phyloP scores from a whole-genome alignment of 164 flowering plant species.

The Tetrastigma voinierianum region DNA sequence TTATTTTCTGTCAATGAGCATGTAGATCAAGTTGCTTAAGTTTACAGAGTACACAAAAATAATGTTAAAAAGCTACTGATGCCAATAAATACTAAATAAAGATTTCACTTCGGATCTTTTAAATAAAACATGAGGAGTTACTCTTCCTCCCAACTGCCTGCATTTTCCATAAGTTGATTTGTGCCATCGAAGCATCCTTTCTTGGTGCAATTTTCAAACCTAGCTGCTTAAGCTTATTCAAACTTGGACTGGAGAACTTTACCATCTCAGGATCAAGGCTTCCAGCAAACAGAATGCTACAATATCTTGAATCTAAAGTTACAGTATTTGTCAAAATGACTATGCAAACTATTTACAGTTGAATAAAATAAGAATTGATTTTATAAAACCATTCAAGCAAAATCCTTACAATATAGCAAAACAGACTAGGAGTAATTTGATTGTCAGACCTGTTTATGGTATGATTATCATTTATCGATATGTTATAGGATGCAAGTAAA shows the following conservation, averaged over 20 bases:
- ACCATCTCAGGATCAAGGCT: constrained; percentile 56
- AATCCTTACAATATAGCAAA: too few species aligned
- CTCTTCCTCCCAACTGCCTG: constrained; percentile 10
- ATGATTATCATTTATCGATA: background rate
- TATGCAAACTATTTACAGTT: background rate
- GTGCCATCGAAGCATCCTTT: constrained; percentile 20
- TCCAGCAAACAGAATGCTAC: constrained; percentile 63
- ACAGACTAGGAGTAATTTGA: too few species aligned
- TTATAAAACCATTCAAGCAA: background rate
- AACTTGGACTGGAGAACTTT: constrained; percentile 55
- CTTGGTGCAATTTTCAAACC: constrained; percentile 49
- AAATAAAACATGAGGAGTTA: background rate
- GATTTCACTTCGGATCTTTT: constrained; percentile 24
- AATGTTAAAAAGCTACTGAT: too few species aligned
- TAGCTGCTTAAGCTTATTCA: constrained; percentile 58
- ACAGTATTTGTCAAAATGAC: background rate
- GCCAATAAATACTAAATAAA: constrained; percentile 28
- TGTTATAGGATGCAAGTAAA: constrained; percentile 8
- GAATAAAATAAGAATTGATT: background rate
- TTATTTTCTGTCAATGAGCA: too few species aligned
- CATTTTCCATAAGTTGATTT: constrained; percentile 21
- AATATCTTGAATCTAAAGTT: constrained; percentile 62
- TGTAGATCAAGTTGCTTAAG: too few species aligned
- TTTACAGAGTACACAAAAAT: too few species aligned
- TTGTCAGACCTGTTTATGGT: too few species aligned